Percentiles rank a stretch among this genome's conserved stretches.
These are phyloP conservation scores for Multifurca ochricompacta DNA, from an alignment of 768 basidiomycete genomes.

Conservation along the genomic window DNA sequence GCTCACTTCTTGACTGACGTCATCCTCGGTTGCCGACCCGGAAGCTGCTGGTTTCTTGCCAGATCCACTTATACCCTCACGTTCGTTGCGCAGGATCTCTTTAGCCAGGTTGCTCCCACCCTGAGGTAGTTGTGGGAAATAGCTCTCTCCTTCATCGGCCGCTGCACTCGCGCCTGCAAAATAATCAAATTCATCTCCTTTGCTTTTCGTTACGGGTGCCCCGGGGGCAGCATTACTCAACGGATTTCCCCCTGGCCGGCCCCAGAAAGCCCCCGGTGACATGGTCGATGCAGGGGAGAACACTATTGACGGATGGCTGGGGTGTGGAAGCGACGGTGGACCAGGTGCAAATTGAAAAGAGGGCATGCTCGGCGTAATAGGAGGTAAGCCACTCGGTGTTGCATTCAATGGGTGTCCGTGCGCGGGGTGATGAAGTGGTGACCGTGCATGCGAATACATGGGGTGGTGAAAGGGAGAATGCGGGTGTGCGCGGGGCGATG, in stretches of 20 bases:
- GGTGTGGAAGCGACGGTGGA: slow-evolving; percentile 30
- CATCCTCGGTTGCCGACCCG: neutral
- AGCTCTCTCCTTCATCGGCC: slow-evolving; percentile 25
- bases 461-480: slow-evolving; percentile 29
- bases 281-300: slow-evolving; percentile 70
- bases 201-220: slow-evolving; percentile 37
- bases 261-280: slow-evolving; percentile 73
- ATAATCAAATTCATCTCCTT: slow-evolving; percentile 30
- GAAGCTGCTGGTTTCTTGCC: slow-evolving; percentile 4
- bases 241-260: slow-evolving; percentile 40
- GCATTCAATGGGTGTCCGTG: slow-evolving; percentile 27
- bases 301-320: slow-evolving; percentile 29
- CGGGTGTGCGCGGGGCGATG: slow-evolving; percentile 23
- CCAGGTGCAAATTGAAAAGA: slow-evolving; percentile 78
- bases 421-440: slow-evolving; percentile 34
- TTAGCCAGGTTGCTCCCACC: slow-evolving; percentile 26
- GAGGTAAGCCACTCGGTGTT: slow-evolving; percentile 74
- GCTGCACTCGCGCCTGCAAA: slow-evolving; percentile 25
- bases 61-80: neutral
- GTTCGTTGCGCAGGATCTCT: slow-evolving; percentile 24
- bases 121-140: slow-evolving; percentile 36
- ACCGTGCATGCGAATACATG: slow-evolving; percentile 27
- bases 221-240: slow-evolving; percentile 56
- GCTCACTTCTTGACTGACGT: neutral
- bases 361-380: slow-evolving; percentile 97